Conservation (phyloP, 768 basidiomycete genomes). For the Tulasnella calospora region DNA sequence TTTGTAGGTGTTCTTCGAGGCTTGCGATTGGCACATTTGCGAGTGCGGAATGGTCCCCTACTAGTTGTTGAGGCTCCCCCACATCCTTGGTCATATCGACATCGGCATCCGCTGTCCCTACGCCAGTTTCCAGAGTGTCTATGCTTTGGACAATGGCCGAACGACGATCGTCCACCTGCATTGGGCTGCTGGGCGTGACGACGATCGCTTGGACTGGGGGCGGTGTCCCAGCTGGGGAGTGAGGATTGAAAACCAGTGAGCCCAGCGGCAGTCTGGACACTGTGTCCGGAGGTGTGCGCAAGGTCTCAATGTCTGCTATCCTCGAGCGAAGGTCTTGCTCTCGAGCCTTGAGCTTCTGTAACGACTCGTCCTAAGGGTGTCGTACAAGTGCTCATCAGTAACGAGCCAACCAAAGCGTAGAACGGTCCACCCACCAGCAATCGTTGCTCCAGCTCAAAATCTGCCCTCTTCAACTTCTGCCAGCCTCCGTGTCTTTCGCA, state of each 20-base stretch:
- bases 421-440: slow-evolving; percentile 44
- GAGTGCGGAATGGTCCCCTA: background rate
- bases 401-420: background rate
- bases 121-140: background rate
- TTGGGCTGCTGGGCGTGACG: background rate
- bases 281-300: slow-evolving; percentile 17
- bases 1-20: background rate
- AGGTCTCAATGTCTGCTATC: slow-evolving; percentile 58
- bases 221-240: background rate
- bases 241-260: background rate
- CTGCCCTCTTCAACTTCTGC: slow-evolving; percentile 70
- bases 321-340: slow-evolving; percentile 74
- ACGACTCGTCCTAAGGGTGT: slow-evolving; percentile 23
- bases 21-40: background rate
- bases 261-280: background rate
- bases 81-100: background rate
- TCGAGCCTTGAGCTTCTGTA: slow-evolving; percentile 52
- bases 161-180: background rate
- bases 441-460: slow-evolving; percentile 70
- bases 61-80: background rate
- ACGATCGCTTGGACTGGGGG: background rate
- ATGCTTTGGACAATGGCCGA: background rate
- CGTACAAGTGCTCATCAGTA: background rate
- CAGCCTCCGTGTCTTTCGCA: slow-evolving; percentile 83
- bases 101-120: background rate